phyloP scores from a whole-genome alignment of 768 basidiomycete genomes.

The Cystoderma amianthinum region DNA sequence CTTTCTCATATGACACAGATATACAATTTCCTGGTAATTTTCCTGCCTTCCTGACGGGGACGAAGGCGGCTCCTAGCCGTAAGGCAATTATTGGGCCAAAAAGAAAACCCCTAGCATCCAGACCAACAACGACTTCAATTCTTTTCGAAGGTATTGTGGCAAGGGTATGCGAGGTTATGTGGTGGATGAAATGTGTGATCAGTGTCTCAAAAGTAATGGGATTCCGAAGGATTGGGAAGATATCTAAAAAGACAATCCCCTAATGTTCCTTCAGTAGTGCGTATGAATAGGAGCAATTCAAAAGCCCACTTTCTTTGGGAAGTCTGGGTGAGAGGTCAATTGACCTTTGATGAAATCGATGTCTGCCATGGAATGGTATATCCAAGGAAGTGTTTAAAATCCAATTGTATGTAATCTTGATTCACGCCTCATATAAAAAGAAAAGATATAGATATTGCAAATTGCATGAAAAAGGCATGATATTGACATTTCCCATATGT shows the following conservation, averaged over 20 bases:
- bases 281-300: background rate
- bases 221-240: slow-evolving; percentile 87
- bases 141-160: slow-evolving; percentile 51
- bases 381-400: background rate
- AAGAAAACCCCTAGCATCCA: slow-evolving; percentile 95
- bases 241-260: slow-evolving; percentile 92
- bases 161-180: slow-evolving; percentile 74
- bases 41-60: slow-evolving; percentile 89
- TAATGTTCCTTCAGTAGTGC: slow-evolving; percentile 16
- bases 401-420: background rate
- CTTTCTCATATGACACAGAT: slow-evolving; percentile 77
- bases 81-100: slow-evolving; percentile 89
- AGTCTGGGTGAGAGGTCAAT: slow-evolving; percentile 62
- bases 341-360: slow-evolving; percentile 60
- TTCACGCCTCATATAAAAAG: slow-evolving; percentile 1
- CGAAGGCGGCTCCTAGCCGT: slow-evolving; percentile 88
- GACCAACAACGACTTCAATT: slow-evolving; percentile 88
- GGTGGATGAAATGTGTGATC: slow-evolving; percentile 83
- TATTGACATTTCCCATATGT: slow-evolving; percentile 21
- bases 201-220: slow-evolving; percentile 87
- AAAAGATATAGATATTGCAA: slow-evolving; percentile 14
- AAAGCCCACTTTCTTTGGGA: slow-evolving; percentile 77
- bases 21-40: slow-evolving; percentile 90
- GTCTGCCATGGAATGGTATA: slow-evolving; percentile 54
- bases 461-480: slow-evolving; percentile 19